Conservation (phyloP, 805 yeast genomes). For the Wickerhamiella qilinensis region DNA sequence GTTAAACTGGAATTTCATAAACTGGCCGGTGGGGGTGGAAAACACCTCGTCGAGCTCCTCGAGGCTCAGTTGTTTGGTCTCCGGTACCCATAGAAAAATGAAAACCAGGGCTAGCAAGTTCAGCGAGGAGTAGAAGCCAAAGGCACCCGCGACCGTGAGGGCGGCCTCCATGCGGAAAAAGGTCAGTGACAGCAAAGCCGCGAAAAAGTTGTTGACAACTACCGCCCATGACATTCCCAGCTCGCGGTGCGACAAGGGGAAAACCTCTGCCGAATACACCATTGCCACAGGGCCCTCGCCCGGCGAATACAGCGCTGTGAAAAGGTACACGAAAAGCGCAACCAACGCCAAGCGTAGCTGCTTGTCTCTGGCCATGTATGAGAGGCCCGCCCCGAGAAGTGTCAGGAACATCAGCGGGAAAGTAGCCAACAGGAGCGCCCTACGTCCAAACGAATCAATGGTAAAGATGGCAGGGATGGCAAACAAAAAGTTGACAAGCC, state of each 20-base stretch:
- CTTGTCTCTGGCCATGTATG: slow-evolving; percentile 47
- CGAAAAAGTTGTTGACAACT: slow-evolving; percentile 38
- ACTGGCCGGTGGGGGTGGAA: slow-evolving; percentile 34
- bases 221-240: slow-evolving; percentile 18
- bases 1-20: slow-evolving; percentile 34
- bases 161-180: slow-evolving; percentile 60
- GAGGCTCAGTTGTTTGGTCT: slow-evolving; percentile 53
- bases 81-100: slow-evolving; percentile 37
- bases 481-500: slow-evolving; percentile 62
- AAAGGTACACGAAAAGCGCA: slow-evolving; percentile 58
- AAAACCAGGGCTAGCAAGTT: slow-evolving; percentile 57
- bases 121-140: slow-evolving; percentile 82
- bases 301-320: slow-evolving; percentile 56
- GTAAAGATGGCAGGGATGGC: slow-evolving; percentile 72
- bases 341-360: slow-evolving; percentile 45
- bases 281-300: slow-evolving; percentile 88
- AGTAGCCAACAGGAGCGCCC: slow-evolving; percentile 39
- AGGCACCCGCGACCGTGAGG: slow-evolving; percentile 61
- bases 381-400: slow-evolving; percentile 36
- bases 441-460: slow-evolving; percentile 64
- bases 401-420: slow-evolving; percentile 44
- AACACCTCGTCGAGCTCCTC: slow-evolving; percentile 68
- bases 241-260: slow-evolving; percentile 15
- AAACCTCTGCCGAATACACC: slow-evolving; percentile 57
- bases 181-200: slow-evolving; percentile 49